phyloP scores from a whole-genome alignment of 106 monocot species.

The Platanthera zijinensis region DNA sequence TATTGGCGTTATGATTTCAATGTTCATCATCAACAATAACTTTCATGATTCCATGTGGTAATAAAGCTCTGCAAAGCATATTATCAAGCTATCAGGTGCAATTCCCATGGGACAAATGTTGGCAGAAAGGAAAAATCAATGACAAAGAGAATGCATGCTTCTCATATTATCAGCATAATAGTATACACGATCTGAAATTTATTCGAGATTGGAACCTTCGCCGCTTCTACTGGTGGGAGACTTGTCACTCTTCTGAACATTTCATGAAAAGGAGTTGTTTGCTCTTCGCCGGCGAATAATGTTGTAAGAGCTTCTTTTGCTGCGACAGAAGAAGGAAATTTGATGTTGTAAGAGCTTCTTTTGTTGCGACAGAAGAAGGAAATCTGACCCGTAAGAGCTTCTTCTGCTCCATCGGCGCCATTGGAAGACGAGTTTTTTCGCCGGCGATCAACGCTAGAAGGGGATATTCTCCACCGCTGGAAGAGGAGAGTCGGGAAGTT shows the following conservation, averaged over 20 bases:
- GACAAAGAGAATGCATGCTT: conserved; percentile 13
- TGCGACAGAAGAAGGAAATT: no score
- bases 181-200: conserved; percentile 39
- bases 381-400: no score
- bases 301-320: no score
- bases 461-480: no score
- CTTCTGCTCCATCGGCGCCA: no score
- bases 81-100: conserved; percentile 30
- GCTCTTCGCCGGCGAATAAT: conserved; percentile 27
- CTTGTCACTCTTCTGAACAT: conserved; percentile 67
- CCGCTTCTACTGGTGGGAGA: conserved; percentile 81
- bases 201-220: conserved; percentile 69
- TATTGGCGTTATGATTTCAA: background rate
- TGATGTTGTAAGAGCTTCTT: no score
- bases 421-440: no score
- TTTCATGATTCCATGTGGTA: background rate
- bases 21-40: no score
- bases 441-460: no score
- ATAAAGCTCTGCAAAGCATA: conserved; percentile 69
- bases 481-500: no score
- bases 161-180: conserved; percentile 35
- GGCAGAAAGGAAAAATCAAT: conserved; percentile 5
- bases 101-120: conserved; percentile 7
- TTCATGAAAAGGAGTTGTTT: conserved; percentile 95
- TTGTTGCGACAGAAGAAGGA: no score